Percentiles rank a stretch among this genome's conserved stretches.
These are phyloP conservation scores for Fragaria nilgerrensis DNA, from an alignment of 306 rosid genomes.

Conservation along the genomic window DNA sequence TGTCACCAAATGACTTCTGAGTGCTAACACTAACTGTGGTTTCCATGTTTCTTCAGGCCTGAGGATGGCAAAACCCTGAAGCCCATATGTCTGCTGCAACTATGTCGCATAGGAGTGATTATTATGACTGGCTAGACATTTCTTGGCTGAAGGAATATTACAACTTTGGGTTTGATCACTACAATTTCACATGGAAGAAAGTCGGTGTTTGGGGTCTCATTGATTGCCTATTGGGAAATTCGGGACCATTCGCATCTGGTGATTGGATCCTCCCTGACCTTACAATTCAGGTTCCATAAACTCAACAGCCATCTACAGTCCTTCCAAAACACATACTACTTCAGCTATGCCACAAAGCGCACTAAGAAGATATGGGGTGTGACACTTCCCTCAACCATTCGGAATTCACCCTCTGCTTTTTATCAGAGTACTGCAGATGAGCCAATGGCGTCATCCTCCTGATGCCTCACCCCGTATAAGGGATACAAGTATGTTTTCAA, in stretches of 20 bases:
- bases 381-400: constrained; percentile 79
- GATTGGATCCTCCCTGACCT: constrained; percentile 99
- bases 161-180: constrained; percentile 95
- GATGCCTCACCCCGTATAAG: constrained; percentile 85
- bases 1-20: neutral
- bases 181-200: constrained; percentile 75
- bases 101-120: constrained; percentile 83
- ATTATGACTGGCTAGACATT: constrained; percentile 93
- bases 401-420: constrained; percentile 85
- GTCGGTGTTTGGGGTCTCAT: constrained; percentile 77
- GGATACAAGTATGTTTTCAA: constrained; percentile 69
- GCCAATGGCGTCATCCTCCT: constrained; percentile 89
- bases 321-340: constrained; percentile 85
- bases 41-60: constrained; percentile 55
- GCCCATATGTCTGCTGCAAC: constrained; percentile 68
- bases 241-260: constrained; percentile 86
- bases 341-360: constrained; percentile 91
- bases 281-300: constrained; percentile 84
- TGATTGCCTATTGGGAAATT: constrained; percentile 69
- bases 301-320: constrained; percentile 56
- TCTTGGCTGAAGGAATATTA: constrained; percentile 81
- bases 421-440: constrained; percentile 84
- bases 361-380: constrained; percentile 71
- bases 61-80: constrained; percentile 86
- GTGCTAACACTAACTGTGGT: constrained; percentile 22